A percentile compares a stretch with the other conserved stretches of the same genome.
Conservation (phyloP, 768 basidiomycete species). For the Tylopilus sp. region DNA sequence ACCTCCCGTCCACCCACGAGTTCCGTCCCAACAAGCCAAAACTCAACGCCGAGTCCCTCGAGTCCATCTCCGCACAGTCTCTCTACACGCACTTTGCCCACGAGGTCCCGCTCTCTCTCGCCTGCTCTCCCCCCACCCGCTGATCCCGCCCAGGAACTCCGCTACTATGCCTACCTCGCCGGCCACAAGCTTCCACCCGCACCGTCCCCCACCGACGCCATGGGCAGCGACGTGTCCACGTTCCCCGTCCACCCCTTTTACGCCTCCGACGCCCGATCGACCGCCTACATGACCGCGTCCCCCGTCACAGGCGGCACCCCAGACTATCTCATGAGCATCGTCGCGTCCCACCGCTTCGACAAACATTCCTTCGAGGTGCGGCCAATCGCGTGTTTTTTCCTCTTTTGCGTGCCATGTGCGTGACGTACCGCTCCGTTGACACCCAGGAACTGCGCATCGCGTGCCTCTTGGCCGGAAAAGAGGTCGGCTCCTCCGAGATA, state of each 20-base stretch:
- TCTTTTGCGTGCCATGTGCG: background rate
- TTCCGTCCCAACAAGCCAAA: slow-evolving; percentile 25
- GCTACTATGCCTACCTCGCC: slow-evolving; percentile 37
- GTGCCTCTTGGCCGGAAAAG: slow-evolving; percentile 38
- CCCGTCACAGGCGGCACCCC: slow-evolving; percentile 9
- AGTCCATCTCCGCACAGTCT: slow-evolving; percentile 39
- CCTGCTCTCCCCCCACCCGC: background rate
- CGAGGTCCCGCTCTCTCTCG: slow-evolving; percentile 36
- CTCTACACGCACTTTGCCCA: slow-evolving; percentile 35
- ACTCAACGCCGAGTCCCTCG: slow-evolving; percentile 26
- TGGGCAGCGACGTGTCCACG: background rate
- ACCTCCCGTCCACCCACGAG: slow-evolving; percentile 21
- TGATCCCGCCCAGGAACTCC: slow-evolving; percentile 39
- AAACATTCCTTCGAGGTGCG: slow-evolving; percentile 51
- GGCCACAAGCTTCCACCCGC: slow-evolving; percentile 19
- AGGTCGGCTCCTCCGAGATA: slow-evolving; percentile 42
- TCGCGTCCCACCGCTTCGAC: slow-evolving; percentile 34
- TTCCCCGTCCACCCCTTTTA: slow-evolving; percentile 17
- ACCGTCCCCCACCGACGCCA: background rate
- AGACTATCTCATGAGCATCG: slow-evolving; percentile 38
- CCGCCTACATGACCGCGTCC: slow-evolving; percentile 19
- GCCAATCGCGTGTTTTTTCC: no score
- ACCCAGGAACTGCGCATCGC: slow-evolving; percentile 52
- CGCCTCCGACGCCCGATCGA: slow-evolving; percentile 21
- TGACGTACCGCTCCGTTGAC: background rate